These are phyloP conservation scores for Biscogniauxia mediterranea DNA, from an alignment of 2,329 filamentous ascomycete genomes.

Conservation along the genomic window DNA sequence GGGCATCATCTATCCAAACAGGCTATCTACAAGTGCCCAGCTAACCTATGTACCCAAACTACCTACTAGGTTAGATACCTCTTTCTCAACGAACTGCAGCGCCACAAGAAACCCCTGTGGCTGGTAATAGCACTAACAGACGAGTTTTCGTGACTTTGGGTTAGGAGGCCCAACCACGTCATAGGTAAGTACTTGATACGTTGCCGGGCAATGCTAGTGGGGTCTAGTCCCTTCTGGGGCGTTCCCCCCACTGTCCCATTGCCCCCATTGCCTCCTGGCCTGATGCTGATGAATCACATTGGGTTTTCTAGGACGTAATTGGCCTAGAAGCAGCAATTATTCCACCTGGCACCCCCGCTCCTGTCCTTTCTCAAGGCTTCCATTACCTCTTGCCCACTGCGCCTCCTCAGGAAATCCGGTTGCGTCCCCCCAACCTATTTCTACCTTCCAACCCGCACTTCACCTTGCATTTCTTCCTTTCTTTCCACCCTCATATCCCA, in stretches of 20 bases:
- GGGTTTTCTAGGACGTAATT: slow-evolving; percentile 18
- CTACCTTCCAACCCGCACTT: slow-evolving; percentile 11
- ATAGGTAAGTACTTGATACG: slow-evolving; percentile 2
- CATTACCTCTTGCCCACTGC: slow-evolving; percentile 29
- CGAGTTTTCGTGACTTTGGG: slow-evolving; percentile 1
- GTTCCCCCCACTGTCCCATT: slow-evolving; percentile 27
- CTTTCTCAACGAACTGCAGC: neutral
- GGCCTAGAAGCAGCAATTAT: slow-evolving; percentile 7
- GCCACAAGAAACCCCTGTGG: slow-evolving; percentile 5
- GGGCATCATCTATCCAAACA: no score
- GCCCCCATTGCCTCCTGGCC: slow-evolving; percentile 12
- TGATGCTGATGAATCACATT: slow-evolving; percentile 29
- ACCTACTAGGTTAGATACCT: no score
- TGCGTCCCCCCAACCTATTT: slow-evolving; percentile 21
- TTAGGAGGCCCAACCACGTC: slow-evolving; percentile 3
- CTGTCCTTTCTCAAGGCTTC: slow-evolving; percentile 30
- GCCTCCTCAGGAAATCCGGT: slow-evolving; percentile 22
- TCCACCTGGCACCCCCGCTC: slow-evolving; percentile 15
- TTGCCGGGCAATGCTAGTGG: slow-evolving; percentile 2
- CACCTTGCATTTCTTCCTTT: slow-evolving; percentile 6
- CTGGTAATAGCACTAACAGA: slow-evolving; percentile 8
- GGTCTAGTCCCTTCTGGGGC: slow-evolving; percentile 29
- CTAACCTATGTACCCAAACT: no score
- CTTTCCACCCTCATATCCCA: slow-evolving; percentile 16
- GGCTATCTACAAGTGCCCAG: no score